Evolutionary conservation across 2,329 filamentous ascomycete genomes (phyloP), one percentile per base, ranked within the genome.

Genomic region (Sporothrix pallida): DNA sequence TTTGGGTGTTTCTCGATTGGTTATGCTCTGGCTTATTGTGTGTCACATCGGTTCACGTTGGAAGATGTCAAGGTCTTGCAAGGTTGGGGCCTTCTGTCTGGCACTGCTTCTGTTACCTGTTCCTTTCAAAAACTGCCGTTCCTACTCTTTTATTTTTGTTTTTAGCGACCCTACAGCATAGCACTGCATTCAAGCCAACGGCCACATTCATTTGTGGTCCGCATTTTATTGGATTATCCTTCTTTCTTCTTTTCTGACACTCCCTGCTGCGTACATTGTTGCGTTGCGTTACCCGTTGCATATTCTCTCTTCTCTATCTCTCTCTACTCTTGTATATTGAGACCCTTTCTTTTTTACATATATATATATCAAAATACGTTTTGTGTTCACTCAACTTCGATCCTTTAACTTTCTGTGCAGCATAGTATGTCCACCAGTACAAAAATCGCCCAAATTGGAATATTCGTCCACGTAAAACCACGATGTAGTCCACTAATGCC

Each of bases 151-250:
- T 46, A 23, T 13, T 26, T 13, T 52, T 31, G 17, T 52, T 15
- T 48, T 68, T n/a, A 68, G 65, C 65, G 48, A 68, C 15, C 23
- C 37, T 26, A 50, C 46, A 68, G 48, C 65, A 68, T 52, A 68
- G 65, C 65, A 50, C 65, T 68, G 48, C 65, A 52, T 68, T 50
- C 15, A 52, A 17, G 17, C 31, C 9, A 52, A 50, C 48, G 23
- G 26, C 46, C 17, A 23, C 65, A 48, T 52, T 68, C 9, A 67
- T 13, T 31, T 68, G 65, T 23, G 65, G 46, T 68, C 15, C 7
- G n/a, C 37, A 37, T 68, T 48, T 68, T 13, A 31, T 37, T 62
- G 26, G 15, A 50, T 37, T 37, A 37, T 37, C 31, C 31, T 37
- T 37, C 31, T 50, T 10, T n/a, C 50, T 7, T n/a, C 13, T 15